Percentiles rank a stretch among this genome's conserved stretches.
phyloP scores from a whole-genome alignment of 2,329 filamentous ascomycete genomes.

The Cytospora mali region DNA sequence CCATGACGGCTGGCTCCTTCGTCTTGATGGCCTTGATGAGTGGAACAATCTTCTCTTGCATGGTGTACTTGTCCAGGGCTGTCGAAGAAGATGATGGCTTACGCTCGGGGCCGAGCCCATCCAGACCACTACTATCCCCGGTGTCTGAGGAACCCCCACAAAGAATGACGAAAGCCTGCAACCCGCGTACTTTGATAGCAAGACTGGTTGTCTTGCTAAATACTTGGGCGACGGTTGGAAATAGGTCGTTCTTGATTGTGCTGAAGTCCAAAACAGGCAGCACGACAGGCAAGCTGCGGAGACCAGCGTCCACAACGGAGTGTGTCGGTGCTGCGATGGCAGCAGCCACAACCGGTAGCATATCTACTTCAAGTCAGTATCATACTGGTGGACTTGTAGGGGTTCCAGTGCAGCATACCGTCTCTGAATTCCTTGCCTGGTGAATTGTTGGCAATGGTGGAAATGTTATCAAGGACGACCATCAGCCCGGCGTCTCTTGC shows the following conservation, averaged over 20 bases:
- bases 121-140: conserved; percentile 68
- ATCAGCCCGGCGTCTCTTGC: conserved; percentile 87
- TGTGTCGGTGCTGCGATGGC: conserved; percentile 89
- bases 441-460: conserved; percentile 75
- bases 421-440: conserved; percentile 94
- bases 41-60: conserved; percentile 96
- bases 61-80: conserved; percentile 94
- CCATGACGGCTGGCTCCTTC: conserved; percentile 96
- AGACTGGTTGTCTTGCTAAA: conserved; percentile 93
- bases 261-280: conserved; percentile 90
- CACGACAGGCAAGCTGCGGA: conserved; percentile 77
- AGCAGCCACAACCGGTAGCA: conserved; percentile 81
- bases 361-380: conserved; percentile 57
- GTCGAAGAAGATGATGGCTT: conserved; percentile 69
- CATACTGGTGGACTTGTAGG: not conserved
- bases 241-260: conserved; percentile 95
- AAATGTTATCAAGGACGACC: conserved; percentile 84
- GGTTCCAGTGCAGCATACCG: conserved; percentile 49
- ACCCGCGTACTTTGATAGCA: conserved; percentile 88
- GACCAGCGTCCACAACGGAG: conserved; percentile 81
- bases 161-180: conserved; percentile 87
- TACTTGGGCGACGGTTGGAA: conserved; percentile 85
- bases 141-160: conserved; percentile 72
- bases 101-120: conserved; percentile 65
- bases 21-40: conserved; percentile 93